Conservation (phyloP, 176 grass and related monocot genomes). For the Tillandsia fasciculata region DNA sequence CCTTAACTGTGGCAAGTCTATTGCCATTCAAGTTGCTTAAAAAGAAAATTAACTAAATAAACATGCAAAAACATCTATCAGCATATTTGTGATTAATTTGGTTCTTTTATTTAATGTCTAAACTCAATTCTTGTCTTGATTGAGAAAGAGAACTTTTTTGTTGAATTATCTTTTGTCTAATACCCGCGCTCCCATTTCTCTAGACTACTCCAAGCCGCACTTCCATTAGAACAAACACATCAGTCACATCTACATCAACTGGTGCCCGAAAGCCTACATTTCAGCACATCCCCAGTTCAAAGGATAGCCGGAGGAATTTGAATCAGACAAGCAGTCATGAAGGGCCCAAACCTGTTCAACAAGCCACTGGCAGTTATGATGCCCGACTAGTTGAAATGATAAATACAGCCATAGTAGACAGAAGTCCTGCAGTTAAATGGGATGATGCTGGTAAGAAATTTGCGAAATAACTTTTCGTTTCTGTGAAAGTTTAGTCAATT, state of each 20-base stretch:
- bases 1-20: too few species aligned
- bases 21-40: too few species aligned
- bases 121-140: neutral
- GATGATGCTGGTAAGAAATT: conserved; percentile 81
- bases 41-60: too few species aligned
- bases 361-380: conserved; percentile 34
- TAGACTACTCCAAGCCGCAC: conserved; percentile 29
- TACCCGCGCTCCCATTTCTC: neutral
- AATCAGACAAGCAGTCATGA: conserved; percentile 24
- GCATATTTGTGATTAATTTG: too few species aligned
- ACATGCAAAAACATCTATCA: too few species aligned
- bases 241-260: conserved; percentile 11
- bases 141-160: neutral
- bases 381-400: conserved; percentile 81
- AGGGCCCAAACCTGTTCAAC: conserved; percentile 38
- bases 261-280: conserved; percentile 19
- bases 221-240: conserved; percentile 21
- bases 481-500: conserved; percentile 3
- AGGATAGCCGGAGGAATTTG: conserved; percentile 28
- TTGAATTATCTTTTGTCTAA: neutral
- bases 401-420: conserved; percentile 84
- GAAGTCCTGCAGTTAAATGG: conserved; percentile 85
- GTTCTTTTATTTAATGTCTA: too few species aligned
- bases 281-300: conserved; percentile 31
- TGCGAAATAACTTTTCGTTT: neutral